A percentile compares a stretch with the other conserved stretches of the same genome.
Conservation (phyloP, 495 filamentous ascomycete species). For the Staphylotrichum longicolle region DNA sequence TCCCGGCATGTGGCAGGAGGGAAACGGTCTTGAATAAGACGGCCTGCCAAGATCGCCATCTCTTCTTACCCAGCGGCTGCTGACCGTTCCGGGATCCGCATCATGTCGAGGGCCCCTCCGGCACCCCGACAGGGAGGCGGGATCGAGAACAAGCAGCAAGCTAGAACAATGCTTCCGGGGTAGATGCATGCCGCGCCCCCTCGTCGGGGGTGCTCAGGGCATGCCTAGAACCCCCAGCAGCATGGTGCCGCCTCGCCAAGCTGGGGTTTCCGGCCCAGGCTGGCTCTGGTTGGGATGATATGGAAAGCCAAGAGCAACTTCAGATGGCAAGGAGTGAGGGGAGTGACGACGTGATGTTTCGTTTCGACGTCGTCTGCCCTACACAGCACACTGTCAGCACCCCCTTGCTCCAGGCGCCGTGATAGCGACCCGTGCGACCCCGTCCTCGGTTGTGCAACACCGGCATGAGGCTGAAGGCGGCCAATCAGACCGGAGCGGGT, state of each 20-base stretch:
- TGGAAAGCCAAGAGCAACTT: conserved; percentile 16
- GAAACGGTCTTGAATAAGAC: conserved; percentile 41
- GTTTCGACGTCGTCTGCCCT: conserved; percentile 20
- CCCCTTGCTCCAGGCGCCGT: conserved; percentile 14
- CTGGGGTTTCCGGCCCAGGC: conserved; percentile 10
- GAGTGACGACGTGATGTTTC: conserved; percentile 23
- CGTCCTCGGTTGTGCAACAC: conserved; percentile 7
- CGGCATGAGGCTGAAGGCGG: conserved; percentile 26
- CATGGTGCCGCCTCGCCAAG: conserved; percentile 8
- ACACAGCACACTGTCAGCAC: not conserved
- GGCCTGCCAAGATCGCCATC: conserved; percentile 22
- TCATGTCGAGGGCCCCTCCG: conserved; percentile 11
- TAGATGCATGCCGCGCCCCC: not conserved
- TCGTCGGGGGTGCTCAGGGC: conserved; percentile 14
- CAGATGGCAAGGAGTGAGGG: conserved; percentile 25
- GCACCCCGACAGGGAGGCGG: conserved; percentile 3
- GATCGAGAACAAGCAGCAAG: conserved; percentile 3
- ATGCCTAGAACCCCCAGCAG: conserved; percentile 5
- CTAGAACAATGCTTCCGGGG: conserved; percentile 17
- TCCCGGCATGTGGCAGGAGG: conserved; percentile 28
- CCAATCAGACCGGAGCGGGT: conserved; percentile 29
- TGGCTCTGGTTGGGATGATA: not conserved
- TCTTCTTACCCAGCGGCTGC: conserved; percentile 29
- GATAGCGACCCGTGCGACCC: conserved; percentile 4
- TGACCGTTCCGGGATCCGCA: conserved; percentile 36